Evolutionary conservation across 768 basidiomycete species (phyloP), one percentile per base, ranked within the genome.

Genomic region (Mrakia gelida): DNA sequence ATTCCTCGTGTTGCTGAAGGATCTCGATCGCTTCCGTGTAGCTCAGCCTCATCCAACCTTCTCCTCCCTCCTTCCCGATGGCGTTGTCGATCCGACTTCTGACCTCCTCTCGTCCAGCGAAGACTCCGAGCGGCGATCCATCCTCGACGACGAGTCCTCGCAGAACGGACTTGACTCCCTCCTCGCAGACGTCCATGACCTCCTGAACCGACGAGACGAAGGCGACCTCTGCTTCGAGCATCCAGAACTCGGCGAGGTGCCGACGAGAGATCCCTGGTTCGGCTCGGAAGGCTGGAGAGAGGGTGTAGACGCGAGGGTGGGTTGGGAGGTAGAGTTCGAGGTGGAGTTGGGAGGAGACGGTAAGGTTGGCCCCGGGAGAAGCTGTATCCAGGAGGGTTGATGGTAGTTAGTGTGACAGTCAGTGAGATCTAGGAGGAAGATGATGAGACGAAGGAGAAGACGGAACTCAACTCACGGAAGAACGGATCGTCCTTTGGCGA

Each of bases 241-340:
- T 99, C 92, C 94, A 98, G 84, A 99, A 99, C 84, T 99, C 97
- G 72, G 93, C 90, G 18, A 99, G 88, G 83, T 99, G 97, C n/a
- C 96, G 88, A 45, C 89, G 89, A 2, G 96, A 98, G 80, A 91
- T 88, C 3, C 91, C 92, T 8, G 89, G 89, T 83, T 99, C 97
- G 30, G 97, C 96, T 23, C 97, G 91, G 85, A 99, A 99, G 80
- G 92, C 92, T 0, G 97, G 95, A 0, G 92, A 91, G 32, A 99
- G 88, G 0, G 95, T 95, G 86, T 95, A 99, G 1, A 93, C 92
- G 28, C 95, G 89, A 0, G 91, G 88, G 26, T 95, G 84, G 0
- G 93, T 88, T 10, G 89, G 87, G 13, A 92, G 89, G 71, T 97
- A 87, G 9, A 92, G 91, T 84, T 99, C 97, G 45, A 98, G 90